A percentile compares a stretch with the other conserved stretches of the same genome.
Evolutionary conservation across 495 filamentous ascomycete genomes (phyloP).

Genomic region (Penicillium cinerascens): DNA sequence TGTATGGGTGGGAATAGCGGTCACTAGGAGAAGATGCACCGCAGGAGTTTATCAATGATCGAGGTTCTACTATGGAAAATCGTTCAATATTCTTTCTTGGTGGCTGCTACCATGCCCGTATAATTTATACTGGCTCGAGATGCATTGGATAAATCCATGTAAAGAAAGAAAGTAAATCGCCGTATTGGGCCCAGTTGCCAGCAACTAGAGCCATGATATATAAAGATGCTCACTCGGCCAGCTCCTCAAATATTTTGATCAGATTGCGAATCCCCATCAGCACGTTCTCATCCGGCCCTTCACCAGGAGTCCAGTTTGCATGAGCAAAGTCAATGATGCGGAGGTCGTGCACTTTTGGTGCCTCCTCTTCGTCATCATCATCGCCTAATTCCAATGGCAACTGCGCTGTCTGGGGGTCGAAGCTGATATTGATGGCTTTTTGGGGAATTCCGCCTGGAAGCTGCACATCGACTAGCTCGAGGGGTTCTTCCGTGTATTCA

Average conservation of each 20-base stretch:
- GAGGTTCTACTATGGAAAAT: too few species aligned
- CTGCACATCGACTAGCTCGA: slow-evolving; percentile 34
- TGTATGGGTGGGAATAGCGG: too few species aligned
- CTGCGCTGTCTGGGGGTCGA: slow-evolving; percentile 31
- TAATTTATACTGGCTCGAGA: too few species aligned
- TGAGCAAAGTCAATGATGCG: slow-evolving; percentile 98
- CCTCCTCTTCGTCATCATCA: slow-evolving; percentile 63
- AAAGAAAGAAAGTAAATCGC: not conserved
- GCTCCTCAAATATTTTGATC: slow-evolving; percentile 63
- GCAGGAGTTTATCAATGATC: too few species aligned
- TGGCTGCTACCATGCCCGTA: too few species aligned
- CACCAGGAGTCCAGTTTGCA: slow-evolving; percentile 78
- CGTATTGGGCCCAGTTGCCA: slow-evolving; percentile 18
- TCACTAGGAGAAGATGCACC: too few species aligned
- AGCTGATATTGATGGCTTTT: slow-evolving; percentile 39
- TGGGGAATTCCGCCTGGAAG: slow-evolving; percentile 27
- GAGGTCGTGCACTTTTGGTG: slow-evolving; percentile 71
- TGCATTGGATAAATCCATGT: not conserved
- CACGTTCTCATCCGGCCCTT: slow-evolving; percentile 84
- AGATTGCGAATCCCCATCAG: slow-evolving; percentile 73
- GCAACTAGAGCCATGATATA: slow-evolving; percentile 23
- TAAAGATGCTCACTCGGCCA: slow-evolving; percentile 37
- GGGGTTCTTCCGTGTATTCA: slow-evolving; percentile 39
- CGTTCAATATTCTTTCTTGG: too few species aligned
- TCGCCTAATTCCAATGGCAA: slow-evolving; percentile 46